phyloP scores from a whole-genome alignment of 306 rosid species.

The Cucurbita argyrosperma region DNA sequence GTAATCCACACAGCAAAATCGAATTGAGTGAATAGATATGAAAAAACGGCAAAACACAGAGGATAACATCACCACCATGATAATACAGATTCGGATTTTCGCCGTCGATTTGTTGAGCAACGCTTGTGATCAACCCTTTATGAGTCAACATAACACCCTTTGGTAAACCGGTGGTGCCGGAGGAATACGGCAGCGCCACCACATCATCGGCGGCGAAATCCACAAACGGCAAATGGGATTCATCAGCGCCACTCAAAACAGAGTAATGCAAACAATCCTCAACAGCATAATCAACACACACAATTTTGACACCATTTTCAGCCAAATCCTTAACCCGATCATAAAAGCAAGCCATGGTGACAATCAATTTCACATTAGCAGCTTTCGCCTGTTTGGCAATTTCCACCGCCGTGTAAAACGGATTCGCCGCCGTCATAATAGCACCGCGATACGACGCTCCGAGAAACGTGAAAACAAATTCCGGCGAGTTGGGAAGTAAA shows the following conservation, averaged over 20 bases:
- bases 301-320: conserved; percentile 4
- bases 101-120: conserved; percentile 72
- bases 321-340: conserved; percentile 42
- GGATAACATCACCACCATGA: conserved; percentile 29
- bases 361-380: conserved; percentile 31
- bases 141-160: conserved; percentile 83
- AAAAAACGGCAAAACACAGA: conserved; percentile 60
- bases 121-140: conserved; percentile 55
- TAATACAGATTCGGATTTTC: conserved; percentile 60
- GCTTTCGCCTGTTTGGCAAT: conserved; percentile 52
- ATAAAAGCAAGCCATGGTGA: conserved; percentile 31
- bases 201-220: conserved; percentile 29
- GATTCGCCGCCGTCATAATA: conserved; percentile 54
- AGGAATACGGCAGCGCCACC: conserved; percentile 72
- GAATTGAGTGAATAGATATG: conserved; percentile 73
- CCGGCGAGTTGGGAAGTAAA: conserved; percentile 56
- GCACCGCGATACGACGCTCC: conserved; percentile 51
- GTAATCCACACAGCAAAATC: conserved; percentile 46
- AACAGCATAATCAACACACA: conserved; percentile 23
- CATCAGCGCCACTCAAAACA: conserved; percentile 14
- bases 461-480: conserved; percentile 47
- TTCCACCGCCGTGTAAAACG: conserved; percentile 41
- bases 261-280: conserved; percentile 40
- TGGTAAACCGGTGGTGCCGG: conserved; percentile 66
- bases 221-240: conserved; percentile 6